phyloP scores from a whole-genome alignment of 805 yeast genomes.

The Blastobotrys peoriensis region DNA sequence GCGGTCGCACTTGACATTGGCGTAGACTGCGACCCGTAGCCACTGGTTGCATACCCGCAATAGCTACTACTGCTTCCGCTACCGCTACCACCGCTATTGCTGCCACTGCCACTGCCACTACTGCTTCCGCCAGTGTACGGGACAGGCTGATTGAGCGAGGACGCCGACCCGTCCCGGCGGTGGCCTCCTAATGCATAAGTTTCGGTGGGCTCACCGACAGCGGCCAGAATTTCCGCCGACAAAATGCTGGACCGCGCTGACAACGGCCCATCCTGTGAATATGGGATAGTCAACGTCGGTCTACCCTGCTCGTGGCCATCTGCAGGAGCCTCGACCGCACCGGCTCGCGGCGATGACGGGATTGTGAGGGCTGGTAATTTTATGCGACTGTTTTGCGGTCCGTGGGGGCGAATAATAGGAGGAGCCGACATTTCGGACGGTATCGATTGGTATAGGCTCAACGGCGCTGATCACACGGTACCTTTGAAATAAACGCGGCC shows the following conservation, averaged over 20 bases:
- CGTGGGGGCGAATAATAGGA: constrained; percentile 14
- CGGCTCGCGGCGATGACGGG: constrained; percentile 14
- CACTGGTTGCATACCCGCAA: neutral
- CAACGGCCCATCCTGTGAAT: neutral
- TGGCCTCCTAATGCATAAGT: constrained; percentile 5
- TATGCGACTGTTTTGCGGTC: constrained; percentile 4
- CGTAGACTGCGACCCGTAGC: neutral
- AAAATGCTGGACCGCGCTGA: constrained; percentile 14
- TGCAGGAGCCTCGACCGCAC: neutral
- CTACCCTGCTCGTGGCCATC: neutral
- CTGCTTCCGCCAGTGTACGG: neutral
- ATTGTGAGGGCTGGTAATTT: constrained; percentile 23
- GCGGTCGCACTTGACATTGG: neutral
- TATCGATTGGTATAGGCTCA: too few species aligned
- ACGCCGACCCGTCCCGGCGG: neutral
- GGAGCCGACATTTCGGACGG: constrained; percentile 20
- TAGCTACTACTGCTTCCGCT: too few species aligned
- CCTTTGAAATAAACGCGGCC: too few species aligned
- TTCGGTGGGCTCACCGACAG: constrained; percentile 13
- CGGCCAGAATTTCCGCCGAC: constrained; percentile 23
- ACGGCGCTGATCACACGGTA: too few species aligned
- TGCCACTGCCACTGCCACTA: too few species aligned
- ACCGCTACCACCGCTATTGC: too few species aligned
- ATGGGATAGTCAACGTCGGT: neutral
- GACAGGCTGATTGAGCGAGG: neutral